Evolutionary conservation across 441 rosid genomes (phyloP), one percentile per base, ranked within the genome.

Genomic region (Flueggea neowawraea): DNA sequence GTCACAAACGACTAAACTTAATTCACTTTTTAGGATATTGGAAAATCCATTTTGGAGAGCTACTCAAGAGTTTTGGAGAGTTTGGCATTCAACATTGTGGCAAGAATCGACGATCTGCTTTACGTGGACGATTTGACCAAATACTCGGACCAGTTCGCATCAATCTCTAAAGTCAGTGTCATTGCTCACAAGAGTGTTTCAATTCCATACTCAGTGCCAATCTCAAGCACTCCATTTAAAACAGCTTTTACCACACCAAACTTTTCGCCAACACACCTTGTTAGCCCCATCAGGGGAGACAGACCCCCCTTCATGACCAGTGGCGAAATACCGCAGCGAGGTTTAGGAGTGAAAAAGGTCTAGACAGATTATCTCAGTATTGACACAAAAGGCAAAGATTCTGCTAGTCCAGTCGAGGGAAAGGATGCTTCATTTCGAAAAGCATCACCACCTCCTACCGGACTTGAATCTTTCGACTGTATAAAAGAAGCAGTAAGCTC

Each of bases 11-110:
- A 28, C 45, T 13, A 39, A 44, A 28, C 45, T 17, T 60, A 48
- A 5, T 36, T 33, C 12, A 58, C 22, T 3, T 43, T 31, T 4
- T 45, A 95, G 99, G 99, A 95, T 81, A 88, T 92, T 7, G 99
- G 99, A n/a, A 95, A 95, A 75, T 92, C 99, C 61, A 88, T 95
- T 52, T 53, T 95, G 57, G 98, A 95, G 84, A 85, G 96, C 83
- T 95, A 92, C 73, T 90, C 99, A 0, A 78, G 99, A 71, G 97
- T 95, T 48, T 73, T 95, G 65, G 99, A 95, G 80, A 88, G 99
- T 75, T 77, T 92, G 57, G 98, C 98, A 6, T 95, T 85, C 75
- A 95, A 95, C 63, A 87, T 92, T 0, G 83, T 90, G 2, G 98
- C 98, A 31, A 86, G 99, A 6, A 87, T 95, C 2, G 97, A 92